Base-by-base conservation (phyloP, 768 basidiomycete species). In the Phanerodontia chrysosporium region DNA sequence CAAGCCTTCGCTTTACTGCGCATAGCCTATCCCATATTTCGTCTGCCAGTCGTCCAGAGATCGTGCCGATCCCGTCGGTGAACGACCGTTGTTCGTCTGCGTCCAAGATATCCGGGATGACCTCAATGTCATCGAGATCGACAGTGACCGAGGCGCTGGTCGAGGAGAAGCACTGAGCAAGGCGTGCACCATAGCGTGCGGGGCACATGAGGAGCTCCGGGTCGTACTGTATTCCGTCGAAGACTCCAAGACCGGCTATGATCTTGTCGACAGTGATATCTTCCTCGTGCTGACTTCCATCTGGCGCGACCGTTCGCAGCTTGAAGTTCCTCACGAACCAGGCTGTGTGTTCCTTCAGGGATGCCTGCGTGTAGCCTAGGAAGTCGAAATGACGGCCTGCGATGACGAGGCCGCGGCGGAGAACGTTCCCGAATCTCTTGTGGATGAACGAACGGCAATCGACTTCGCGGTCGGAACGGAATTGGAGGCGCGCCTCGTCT, bases 121-220 rank as follows among this genome's bases (percentile, higher is more conserved):
- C 62, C 22, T 65, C 7, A 45, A 78, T 67, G 62, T 78, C 69
- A 55, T 76, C 71, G 18, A 66, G 55, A 44, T 66, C 49, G 35
- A 75, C 66, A n/a, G 80, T 70, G 44, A 80, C 65, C 6, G 81
- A 78, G 0, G 80, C 74, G 60, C 87, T 84, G 0, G 87, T 89
- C 1, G 86, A 78, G 1, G 87, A 87, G 66, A 89, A 89, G 0
- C 84, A 85, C 65, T 84, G 85, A 7, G 85, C 83, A 28, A 87
- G 74, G 27, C 87, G 75, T 5, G 87, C 87, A 0, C 80, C 87
- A 68, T 83, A 85, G 58, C 85, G 76, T 24, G 85, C 84, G 4
- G 85, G 85, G 58, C 83, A 85, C 55, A 69, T 71, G 25, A 76
- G 78, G 14, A 86, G 71, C 0, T 66, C 62, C 14, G 58, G 62